phyloP scores from a whole-genome alignment of 2,329 filamentous ascomycete species.

The Arthrobotrys megalospora region DNA sequence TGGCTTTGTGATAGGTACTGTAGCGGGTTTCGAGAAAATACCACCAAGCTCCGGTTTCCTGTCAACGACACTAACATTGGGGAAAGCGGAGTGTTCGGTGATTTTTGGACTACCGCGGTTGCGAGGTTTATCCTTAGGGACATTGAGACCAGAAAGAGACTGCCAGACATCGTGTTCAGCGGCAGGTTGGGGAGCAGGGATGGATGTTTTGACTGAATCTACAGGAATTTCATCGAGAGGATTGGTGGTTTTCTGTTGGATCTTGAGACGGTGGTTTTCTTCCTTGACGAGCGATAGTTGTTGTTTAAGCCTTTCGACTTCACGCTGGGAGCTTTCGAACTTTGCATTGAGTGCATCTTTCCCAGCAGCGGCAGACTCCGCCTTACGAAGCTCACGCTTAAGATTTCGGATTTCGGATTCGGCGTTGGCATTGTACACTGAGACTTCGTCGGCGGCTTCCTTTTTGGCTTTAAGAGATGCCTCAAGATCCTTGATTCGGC shows the following conservation, averaged over 20 bases:
- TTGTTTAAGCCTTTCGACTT: constrained; percentile 52
- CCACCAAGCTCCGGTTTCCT: constrained; percentile 41
- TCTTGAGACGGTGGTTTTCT: constrained; percentile 53
- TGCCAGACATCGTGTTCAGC: constrained; percentile 44
- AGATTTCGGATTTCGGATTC: constrained; percentile 51
- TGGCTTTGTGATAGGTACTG: constrained; percentile 6
- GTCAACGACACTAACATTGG: constrained; percentile 47
- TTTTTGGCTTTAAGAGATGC: constrained; percentile 46
- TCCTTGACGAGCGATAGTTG: constrained; percentile 54
- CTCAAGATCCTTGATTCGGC: constrained; percentile 57
- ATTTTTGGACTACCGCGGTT: constrained; percentile 41
- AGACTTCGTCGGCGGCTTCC: constrained; percentile 42
- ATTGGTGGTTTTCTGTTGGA: constrained; percentile 28
- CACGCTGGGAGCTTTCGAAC: constrained; percentile 48
- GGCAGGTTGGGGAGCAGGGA: background rate
- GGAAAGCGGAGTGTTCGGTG: constrained; percentile 53
- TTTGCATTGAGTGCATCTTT: constrained; percentile 44
- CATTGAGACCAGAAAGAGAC: constrained; percentile 37
- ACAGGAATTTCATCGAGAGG: constrained; percentile 38
- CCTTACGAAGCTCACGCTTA: constrained; percentile 58
- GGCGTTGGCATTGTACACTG: constrained; percentile 34
- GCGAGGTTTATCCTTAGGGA: constrained; percentile 45
- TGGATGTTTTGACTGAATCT: constrained; percentile 10
- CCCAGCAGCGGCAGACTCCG: constrained; percentile 51
- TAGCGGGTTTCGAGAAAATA: constrained; percentile 40